A percentile compares a stretch with the other conserved stretches of the same genome.
Evolutionary conservation across 2,329 filamentous ascomycete species (phyloP).

Genomic region (Penicillium sp.): DNA sequence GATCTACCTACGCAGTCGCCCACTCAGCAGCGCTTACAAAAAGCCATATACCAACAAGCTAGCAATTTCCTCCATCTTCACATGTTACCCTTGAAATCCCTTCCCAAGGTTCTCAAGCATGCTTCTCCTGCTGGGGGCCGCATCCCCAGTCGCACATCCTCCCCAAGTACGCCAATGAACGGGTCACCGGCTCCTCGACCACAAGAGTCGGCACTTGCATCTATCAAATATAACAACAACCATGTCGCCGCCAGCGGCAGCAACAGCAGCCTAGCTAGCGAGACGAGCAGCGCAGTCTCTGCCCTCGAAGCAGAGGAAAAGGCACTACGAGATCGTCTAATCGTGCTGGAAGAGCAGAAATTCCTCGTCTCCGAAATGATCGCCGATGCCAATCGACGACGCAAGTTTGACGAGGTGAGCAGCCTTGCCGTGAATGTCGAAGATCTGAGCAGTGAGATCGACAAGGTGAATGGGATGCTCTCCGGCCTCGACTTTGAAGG

Average conservation of each 20-base stretch:
- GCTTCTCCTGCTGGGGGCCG: conserved; percentile 50
- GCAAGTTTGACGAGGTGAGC: conserved; percentile 81
- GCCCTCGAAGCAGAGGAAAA: conserved; percentile 79
- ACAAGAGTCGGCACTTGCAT: conserved; percentile 49
- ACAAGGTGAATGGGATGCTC: conserved; percentile 60
- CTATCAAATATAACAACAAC: conserved; percentile 53
- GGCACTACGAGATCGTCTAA: conserved; percentile 69
- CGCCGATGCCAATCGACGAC: conserved; percentile 65
- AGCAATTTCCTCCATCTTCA: conserved; percentile 80
- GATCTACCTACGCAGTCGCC: conserved; percentile 69
- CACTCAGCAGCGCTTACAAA: conserved; percentile 71
- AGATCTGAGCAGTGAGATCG: conserved; percentile 75
- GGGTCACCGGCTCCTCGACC: conserved; percentile 26
- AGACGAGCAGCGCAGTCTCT: conserved; percentile 56
- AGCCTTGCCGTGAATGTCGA: conserved; percentile 75
- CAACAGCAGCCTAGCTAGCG: conserved; percentile 50
- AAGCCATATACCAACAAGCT: conserved; percentile 75
- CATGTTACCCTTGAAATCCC: conserved; percentile 78
- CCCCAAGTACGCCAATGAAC: conserved; percentile 23
- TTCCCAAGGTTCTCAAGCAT: conserved; percentile 64
- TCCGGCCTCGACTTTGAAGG: conserved; percentile 61
- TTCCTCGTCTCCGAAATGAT: conserved; percentile 89
- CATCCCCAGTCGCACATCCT: conserved; percentile 24
- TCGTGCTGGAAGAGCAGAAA: conserved; percentile 84
- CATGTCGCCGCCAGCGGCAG: conserved; percentile 48